Evolutionary conservation across 805 yeast genomes (phyloP), one percentile per base, ranked within the genome.

Genomic region (Yamadazyma philogaea): DNA sequence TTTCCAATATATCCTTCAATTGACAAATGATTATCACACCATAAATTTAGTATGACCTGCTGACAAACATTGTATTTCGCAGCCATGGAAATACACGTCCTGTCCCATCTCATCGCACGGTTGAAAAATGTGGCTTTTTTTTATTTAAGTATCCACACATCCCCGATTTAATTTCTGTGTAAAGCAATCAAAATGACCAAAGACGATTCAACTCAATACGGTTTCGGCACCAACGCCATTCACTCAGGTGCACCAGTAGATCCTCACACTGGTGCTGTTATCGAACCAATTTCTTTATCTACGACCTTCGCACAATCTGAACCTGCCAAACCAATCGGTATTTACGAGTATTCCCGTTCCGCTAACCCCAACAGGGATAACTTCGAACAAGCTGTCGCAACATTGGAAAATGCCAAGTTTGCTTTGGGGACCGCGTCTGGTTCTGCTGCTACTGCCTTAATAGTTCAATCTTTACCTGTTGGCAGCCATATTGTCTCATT

Each of bases 351-450:
- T 70, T 84, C 95, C 15, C 76, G 96, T 63, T 83, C 91, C 21
- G 80, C 83, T 49, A 87, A 87, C 66, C 96, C 96, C 48, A 87
- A 87, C 77, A 81, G 96, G 70, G 81, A 79, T 61, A 81, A 79
- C 60, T 81, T 87, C 49, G 96, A 87, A 67, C 69, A 66, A 40
- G 91, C 87, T 7, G 77, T 87, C 42, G 95, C 95, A 41, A 72
- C 87, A 14, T 72, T 87, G 45, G 96, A 87, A 65, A 76, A 78
- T 45, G 96, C 82, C 50, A 77, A 80, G 60, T 74, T 78, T 61
- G 90, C 85, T 20, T 64, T 87, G 46, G 95, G 91, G 14, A 82
- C 85, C 61, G 67, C 85, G 28, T 84, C 95, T n/a, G 96, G 96
- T 40, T 82, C 89, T 39, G 95, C 95, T 38, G 75, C 87, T 47